Evolutionary conservation across 495 filamentous ascomycete genomes (phyloP).

Genomic region (Glarea lozoyensis): DNA sequence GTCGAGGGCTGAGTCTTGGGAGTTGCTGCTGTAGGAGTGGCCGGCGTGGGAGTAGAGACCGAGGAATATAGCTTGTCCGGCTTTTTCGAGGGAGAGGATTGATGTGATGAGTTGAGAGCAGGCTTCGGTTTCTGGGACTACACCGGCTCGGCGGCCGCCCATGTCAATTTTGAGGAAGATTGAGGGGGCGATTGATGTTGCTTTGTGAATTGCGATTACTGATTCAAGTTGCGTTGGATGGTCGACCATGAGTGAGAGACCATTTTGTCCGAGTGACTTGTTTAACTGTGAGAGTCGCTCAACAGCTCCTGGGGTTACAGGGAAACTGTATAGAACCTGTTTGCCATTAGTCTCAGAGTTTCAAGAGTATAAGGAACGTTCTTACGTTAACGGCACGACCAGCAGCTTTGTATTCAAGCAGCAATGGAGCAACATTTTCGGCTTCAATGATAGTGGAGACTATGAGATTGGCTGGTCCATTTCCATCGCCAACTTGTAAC

Average conservation of each 20-base stretch:
- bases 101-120: slow-evolving; percentile 43
- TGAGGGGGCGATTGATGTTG: slow-evolving; percentile 33
- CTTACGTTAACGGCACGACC: slow-evolving; percentile 47
- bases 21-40: slow-evolving; percentile 52
- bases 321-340: slow-evolving; percentile 71
- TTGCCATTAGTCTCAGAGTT: slow-evolving; percentile 2
- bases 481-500: slow-evolving; percentile 57
- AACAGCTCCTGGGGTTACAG: slow-evolving; percentile 53
- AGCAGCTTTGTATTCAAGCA: slow-evolving; percentile 44
- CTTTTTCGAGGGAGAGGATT: slow-evolving; percentile 31
- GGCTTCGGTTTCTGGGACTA: slow-evolving; percentile 39
- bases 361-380: slow-evolving; percentile 1
- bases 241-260: slow-evolving; percentile 64
- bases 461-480: slow-evolving; percentile 52
- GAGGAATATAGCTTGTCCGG: slow-evolving; percentile 35
- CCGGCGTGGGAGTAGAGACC: slow-evolving; percentile 79
- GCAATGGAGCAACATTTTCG: slow-evolving; percentile 55
- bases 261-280: slow-evolving; percentile 36
- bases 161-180: slow-evolving; percentile 76
- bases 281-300: slow-evolving; percentile 46
- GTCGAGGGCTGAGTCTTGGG: slow-evolving; percentile 43
- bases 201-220: slow-evolving; percentile 29
- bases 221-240: slow-evolving; percentile 50
- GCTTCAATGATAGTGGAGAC: slow-evolving; percentile 74
- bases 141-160: slow-evolving; percentile 67